Conservation (phyloP, 768 basidiomycete species). For the Infundibulicybe gibba region DNA sequence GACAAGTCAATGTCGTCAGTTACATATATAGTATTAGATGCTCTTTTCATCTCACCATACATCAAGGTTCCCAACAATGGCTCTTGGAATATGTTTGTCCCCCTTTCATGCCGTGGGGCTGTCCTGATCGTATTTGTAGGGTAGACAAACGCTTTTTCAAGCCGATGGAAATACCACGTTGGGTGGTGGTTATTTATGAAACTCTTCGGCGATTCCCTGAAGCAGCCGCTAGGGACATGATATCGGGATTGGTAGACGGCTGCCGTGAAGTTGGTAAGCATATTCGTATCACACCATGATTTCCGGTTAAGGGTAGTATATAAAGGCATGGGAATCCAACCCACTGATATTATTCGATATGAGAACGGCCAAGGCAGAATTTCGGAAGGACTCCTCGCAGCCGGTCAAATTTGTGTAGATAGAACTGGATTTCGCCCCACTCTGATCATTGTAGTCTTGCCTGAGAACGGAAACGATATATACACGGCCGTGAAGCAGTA, state of each 20-base stretch:
- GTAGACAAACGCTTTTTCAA: conserved; percentile 68
- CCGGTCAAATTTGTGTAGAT: conserved; percentile 42
- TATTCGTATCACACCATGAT: neutral
- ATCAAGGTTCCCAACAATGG: conserved; percentile 59
- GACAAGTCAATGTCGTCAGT: conserved; percentile 55
- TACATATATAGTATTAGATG: neutral
- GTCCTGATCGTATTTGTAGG: conserved; percentile 31
- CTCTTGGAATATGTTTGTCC: conserved; percentile 73
- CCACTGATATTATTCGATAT: conserved; percentile 44
- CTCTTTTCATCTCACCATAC: conserved; percentile 4
- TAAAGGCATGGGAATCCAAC: conserved; percentile 56
- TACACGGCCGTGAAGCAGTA: conserved; percentile 81
- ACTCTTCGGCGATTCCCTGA: conserved; percentile 50
- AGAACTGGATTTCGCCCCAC: conserved; percentile 42
- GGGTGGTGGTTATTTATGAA: conserved; percentile 70
- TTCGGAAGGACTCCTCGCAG: conserved; percentile 45
- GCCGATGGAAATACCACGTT: conserved; percentile 48
- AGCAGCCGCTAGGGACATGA: conserved; percentile 48
- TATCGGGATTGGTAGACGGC: conserved; percentile 43
- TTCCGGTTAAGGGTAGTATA: neutral
- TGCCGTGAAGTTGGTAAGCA: conserved; percentile 59
- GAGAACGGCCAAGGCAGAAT: conserved; percentile 58
- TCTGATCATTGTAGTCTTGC: conserved; percentile 66
- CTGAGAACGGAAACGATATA: conserved; percentile 72
- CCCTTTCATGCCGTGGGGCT: neutral